Percentiles rank a stretch among this genome's conserved stretches.
These are phyloP conservation scores for Pythium sukuiense DNA, from an alignment of 352 stramenopile genomes.

Conservation along the genomic window DNA sequence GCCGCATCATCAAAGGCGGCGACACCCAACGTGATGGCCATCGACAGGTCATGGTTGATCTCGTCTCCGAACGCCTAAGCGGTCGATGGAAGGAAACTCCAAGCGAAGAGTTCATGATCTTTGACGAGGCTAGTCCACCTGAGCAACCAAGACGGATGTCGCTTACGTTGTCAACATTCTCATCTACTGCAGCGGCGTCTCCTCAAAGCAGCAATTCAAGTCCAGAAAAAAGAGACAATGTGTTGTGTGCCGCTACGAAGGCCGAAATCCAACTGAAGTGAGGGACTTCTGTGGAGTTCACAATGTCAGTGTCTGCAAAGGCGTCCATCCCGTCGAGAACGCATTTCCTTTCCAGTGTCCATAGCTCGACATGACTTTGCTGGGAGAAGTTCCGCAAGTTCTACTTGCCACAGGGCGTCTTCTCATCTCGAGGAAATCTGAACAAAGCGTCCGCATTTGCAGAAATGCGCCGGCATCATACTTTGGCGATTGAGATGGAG, in stretches of 20 bases:
- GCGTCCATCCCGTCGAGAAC: no score
- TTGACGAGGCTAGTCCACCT: not conserved
- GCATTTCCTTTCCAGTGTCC: no score
- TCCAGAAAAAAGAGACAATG: not conserved
- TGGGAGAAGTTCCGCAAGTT: no score
- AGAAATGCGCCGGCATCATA: no score
- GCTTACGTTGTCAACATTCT: not conserved
- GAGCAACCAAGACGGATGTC: no score
- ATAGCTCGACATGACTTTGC: no score
- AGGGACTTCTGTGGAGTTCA: not conserved
- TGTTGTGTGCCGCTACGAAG: constrained; percentile 1
- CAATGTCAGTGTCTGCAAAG: no score
- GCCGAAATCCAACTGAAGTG: not conserved
- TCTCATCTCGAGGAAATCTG: no score
- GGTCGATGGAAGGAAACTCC: constrained; percentile 25
- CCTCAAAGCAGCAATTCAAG: not conserved
- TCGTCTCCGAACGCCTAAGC: constrained; percentile 20
- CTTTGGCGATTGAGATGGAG: no score
- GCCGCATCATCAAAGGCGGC: constrained; percentile 3
- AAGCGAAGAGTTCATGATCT: not conserved
- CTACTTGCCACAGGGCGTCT: no score
- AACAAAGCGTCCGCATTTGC: no score
- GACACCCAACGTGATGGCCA: constrained; percentile 22
- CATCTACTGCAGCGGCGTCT: not conserved
- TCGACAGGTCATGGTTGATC: constrained; percentile 19